phyloP scores from a whole-genome alignment of 352 stramenopile species.

The Globisporangium viniferum region DNA sequence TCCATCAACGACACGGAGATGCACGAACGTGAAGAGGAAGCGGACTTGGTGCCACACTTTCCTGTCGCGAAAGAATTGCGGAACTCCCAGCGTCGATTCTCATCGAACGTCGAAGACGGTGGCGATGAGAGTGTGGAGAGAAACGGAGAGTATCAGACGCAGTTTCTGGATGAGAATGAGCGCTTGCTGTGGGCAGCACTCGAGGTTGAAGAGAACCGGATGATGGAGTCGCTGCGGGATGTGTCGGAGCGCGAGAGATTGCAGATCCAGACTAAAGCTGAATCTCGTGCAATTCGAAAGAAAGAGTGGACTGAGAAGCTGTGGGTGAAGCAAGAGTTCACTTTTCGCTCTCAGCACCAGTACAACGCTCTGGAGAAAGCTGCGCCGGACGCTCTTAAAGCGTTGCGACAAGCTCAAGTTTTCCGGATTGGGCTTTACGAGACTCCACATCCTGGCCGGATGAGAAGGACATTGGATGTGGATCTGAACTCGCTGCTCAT shows the following conservation, averaged over 20 bases:
- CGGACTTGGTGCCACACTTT: conserved; percentile 67
- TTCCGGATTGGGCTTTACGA: conserved; percentile 64
- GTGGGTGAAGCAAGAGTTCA: conserved; percentile 67
- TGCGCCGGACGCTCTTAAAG: conserved; percentile 28
- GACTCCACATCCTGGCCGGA: conserved; percentile 56
- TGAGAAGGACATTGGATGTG: conserved; percentile 53
- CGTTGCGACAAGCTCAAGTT: conserved; percentile 30
- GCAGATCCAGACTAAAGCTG: conserved; percentile 22
- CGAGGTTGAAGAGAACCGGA: conserved; percentile 80
- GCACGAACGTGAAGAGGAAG: conserved; percentile 67
- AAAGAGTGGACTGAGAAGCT: conserved; percentile 49
- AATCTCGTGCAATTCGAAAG: conserved; percentile 21
- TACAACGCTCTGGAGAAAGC: conserved; percentile 29
- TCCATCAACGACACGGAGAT: conserved; percentile 69
- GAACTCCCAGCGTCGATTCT: conserved; percentile 13
- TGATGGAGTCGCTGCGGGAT: conserved; percentile 58
- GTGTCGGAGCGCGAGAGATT: conserved; percentile 37
- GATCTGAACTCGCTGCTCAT: conserved; percentile 26
- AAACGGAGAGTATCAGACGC: background rate
- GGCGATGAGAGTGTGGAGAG: background rate
- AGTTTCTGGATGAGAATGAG: conserved; percentile 41
- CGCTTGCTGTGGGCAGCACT: conserved; percentile 66
- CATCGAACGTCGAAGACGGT: background rate
- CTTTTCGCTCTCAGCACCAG: conserved; percentile 66
- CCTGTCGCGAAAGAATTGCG: conserved; percentile 56